Evolutionary conservation across 805 yeast genomes (phyloP).

Genomic region (Phaffomyces antillensis): DNA sequence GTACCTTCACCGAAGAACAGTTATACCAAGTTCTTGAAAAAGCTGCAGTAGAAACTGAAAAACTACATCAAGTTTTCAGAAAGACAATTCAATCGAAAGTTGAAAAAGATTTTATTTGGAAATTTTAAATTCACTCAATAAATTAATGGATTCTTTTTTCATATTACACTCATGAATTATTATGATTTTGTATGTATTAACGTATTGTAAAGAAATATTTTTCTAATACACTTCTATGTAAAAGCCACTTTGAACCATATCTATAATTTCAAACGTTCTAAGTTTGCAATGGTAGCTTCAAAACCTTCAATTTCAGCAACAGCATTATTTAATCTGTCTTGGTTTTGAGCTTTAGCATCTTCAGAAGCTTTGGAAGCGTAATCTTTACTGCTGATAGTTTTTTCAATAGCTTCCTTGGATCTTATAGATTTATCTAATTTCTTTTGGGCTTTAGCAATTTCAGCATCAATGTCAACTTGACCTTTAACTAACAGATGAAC

Average conservation of each 20-base stretch:
- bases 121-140: constrained; percentile 12
- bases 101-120: constrained; percentile 55
- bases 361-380: constrained; percentile 80
- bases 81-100: constrained; percentile 41
- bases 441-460: constrained; percentile 73
- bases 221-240: neutral
- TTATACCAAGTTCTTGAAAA: constrained; percentile 44
- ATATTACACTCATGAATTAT: too few relatives aligned
- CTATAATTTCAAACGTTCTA: constrained; percentile 67
- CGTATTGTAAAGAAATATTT: neutral
- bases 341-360: constrained; percentile 74
- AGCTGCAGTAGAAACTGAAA: constrained; percentile 42
- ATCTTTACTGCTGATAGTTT: constrained; percentile 63
- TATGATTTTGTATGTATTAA: neutral
- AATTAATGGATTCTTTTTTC: too few relatives aligned
- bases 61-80: constrained; percentile 42
- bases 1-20: constrained; percentile 54
- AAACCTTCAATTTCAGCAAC: constrained; percentile 87
- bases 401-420: constrained; percentile 55
- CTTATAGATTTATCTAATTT: constrained; percentile 63
- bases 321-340: constrained; percentile 57
- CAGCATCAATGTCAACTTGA: constrained; percentile 86
- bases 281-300: constrained; percentile 75
- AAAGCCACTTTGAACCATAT: neutral
- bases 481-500: constrained; percentile 94